phyloP scores from a whole-genome alignment of 495 filamentous ascomycete species.

The Chaetomium cochliodes region DNA sequence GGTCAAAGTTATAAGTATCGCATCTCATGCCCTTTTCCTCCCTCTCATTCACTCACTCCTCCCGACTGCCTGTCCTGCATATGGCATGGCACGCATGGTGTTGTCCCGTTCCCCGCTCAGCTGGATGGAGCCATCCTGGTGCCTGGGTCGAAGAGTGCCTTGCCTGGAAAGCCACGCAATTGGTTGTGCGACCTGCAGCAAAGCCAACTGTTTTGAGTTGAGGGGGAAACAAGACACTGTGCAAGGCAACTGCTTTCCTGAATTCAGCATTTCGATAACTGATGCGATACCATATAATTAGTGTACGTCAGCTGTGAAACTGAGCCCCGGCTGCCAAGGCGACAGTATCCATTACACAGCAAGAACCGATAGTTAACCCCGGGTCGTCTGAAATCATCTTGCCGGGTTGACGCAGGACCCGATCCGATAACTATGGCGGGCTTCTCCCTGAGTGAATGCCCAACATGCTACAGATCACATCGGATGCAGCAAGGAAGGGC shows the following conservation, averaged over 20 bases:
- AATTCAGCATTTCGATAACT: not conserved
- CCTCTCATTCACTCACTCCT: not conserved
- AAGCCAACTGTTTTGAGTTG: not conserved
- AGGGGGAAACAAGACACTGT: not conserved
- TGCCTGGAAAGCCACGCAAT: constrained; percentile 7
- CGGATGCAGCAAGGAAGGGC: no score
- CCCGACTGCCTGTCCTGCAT: not conserved
- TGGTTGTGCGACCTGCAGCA: not conserved
- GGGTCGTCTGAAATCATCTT: not conserved
- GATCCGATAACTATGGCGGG: no score
- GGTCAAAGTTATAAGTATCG: not conserved
- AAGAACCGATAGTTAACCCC: no score
- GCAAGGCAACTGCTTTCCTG: not conserved
- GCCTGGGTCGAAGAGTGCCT: not conserved
- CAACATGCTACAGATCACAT: no score
- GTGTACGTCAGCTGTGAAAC: not conserved
- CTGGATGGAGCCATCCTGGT: constrained; percentile 1
- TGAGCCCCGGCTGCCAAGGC: not conserved
- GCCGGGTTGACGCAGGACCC: not conserved
- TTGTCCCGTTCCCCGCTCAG: not conserved
- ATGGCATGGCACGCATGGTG: not conserved
- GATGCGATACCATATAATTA: not conserved
- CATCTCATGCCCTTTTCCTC: not conserved
- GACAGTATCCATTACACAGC: no score
- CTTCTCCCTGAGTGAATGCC: no score